Evolutionary conservation across 805 yeast genomes (phyloP).

Genomic region (Wickerhamiella nectarea): DNA sequence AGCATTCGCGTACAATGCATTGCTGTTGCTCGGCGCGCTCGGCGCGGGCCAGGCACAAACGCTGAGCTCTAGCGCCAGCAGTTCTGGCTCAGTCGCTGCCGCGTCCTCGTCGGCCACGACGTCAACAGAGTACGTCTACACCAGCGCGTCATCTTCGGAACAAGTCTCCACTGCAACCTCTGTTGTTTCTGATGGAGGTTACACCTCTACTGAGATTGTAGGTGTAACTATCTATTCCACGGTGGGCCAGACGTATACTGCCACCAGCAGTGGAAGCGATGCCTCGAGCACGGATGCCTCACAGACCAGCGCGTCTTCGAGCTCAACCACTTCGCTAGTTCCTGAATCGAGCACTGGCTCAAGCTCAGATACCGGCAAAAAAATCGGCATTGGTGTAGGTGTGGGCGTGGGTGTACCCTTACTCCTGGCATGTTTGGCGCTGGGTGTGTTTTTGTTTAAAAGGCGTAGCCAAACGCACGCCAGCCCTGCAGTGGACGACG

Average conservation of each 20-base stretch:
- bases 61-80: neutral
- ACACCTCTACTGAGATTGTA: slow-evolving; percentile 2
- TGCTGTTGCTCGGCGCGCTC: neutral
- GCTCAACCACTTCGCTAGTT: slow-evolving; percentile 1
- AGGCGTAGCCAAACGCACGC: slow-evolving; percentile 15
- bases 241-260: neutral
- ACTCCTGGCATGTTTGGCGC: slow-evolving; percentile 27
- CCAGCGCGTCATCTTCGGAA: neutral
- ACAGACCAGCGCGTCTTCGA: neutral
- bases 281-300: neutral
- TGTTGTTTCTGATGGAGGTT: neutral
- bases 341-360: slow-evolving; percentile 1
- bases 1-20: neutral
- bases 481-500: slow-evolving; percentile 17
- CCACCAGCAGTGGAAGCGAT: neutral
- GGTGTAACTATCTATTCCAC: slow-evolving; percentile 4
- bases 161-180: neutral
- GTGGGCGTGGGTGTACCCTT: slow-evolving; percentile 62
- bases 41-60: neutral
- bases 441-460: slow-evolving; percentile 9
- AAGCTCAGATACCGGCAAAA: slow-evolving; percentile 21
- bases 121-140: neutral
- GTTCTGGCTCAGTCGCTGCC: neutral
- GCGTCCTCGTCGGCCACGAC: neutral
- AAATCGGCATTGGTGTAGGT: slow-evolving; percentile 52